Percentiles rank a stretch among this genome's conserved stretches.
Conservation (phyloP, 2,329 filamentous ascomycete species). For the Venturia oleaginea region DNA sequence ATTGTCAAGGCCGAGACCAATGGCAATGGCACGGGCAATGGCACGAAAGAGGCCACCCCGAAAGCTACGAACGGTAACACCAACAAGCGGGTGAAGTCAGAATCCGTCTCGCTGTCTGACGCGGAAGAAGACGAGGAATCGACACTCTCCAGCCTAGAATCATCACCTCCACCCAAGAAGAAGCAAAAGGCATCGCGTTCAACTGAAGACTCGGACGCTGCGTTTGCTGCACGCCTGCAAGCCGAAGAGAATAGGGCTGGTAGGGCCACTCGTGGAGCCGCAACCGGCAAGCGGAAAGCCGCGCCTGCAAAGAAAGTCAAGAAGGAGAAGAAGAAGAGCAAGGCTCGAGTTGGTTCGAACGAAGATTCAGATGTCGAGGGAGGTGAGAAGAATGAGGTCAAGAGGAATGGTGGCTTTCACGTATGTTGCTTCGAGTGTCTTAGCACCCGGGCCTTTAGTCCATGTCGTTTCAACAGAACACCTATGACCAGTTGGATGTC, state of each 20-base stretch:
- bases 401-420: constrained; percentile 84
- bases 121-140: constrained; percentile 26
- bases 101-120: constrained; percentile 13
- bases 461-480: no score
- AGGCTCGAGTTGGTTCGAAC: constrained; percentile 63
- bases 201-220: constrained; percentile 72
- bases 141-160: constrained; percentile 32
- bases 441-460: background rate
- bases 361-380: constrained; percentile 63
- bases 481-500: no score
- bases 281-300: constrained; percentile 43
- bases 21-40: constrained; percentile 13
- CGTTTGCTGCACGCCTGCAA: constrained; percentile 78
- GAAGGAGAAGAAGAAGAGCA: constrained; percentile 60
- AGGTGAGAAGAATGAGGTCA: constrained; percentile 54
- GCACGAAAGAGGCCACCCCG: constrained; percentile 19
- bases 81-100: constrained; percentile 26
- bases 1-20: constrained; percentile 19
- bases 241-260: constrained; percentile 73
- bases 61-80: constrained; percentile 20
- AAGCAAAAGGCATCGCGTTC: constrained; percentile 55
- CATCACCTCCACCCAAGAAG: constrained; percentile 37
- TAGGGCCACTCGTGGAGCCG: constrained; percentile 66
- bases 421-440: constrained; percentile 35
- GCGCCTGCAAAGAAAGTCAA: constrained; percentile 55